Evolutionary conservation across 2,329 filamentous ascomycete species (phyloP).

Genomic region (Xylaria sp.): DNA sequence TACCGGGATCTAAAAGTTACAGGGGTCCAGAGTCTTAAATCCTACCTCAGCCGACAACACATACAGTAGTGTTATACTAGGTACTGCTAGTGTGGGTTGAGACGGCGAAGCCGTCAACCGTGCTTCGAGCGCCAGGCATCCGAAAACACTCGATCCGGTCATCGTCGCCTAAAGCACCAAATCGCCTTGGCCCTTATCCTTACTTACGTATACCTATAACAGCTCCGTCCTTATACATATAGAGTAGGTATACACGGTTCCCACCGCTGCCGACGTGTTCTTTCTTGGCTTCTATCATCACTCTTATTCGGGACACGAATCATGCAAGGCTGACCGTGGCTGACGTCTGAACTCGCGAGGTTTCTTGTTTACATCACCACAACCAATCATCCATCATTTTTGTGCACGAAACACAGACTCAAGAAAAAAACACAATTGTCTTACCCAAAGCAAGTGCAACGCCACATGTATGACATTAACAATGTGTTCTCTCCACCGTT

Average conservation of each 20-base stretch:
- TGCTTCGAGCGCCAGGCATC: no score
- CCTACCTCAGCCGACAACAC: background rate
- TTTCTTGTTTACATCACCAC: background rate
- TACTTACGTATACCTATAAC: background rate
- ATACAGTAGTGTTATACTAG: background rate
- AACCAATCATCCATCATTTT: background rate
- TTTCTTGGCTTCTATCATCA: background rate
- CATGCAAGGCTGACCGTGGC: slow-evolving; percentile 11
- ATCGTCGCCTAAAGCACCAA: no score
- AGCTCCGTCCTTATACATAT: background rate
- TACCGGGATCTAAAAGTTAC: slow-evolving; percentile 14
- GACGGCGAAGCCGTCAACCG: background rate
- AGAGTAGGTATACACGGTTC: background rate
- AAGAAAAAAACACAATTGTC: slow-evolving; percentile 10
- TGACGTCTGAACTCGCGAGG: no score
- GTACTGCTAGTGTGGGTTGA: background rate
- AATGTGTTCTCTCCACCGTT: background rate
- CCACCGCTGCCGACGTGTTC: background rate
- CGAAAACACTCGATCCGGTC: no score
- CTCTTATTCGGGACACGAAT: background rate
- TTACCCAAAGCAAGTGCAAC: background rate
- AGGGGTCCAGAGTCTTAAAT: slow-evolving; percentile 12
- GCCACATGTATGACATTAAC: slow-evolving; percentile 6
- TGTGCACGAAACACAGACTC: background rate
- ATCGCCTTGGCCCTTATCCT: no score